phyloP scores from a whole-genome alignment of 2,329 filamentous ascomycete species.

The Cladophialophora psammophila region DNA sequence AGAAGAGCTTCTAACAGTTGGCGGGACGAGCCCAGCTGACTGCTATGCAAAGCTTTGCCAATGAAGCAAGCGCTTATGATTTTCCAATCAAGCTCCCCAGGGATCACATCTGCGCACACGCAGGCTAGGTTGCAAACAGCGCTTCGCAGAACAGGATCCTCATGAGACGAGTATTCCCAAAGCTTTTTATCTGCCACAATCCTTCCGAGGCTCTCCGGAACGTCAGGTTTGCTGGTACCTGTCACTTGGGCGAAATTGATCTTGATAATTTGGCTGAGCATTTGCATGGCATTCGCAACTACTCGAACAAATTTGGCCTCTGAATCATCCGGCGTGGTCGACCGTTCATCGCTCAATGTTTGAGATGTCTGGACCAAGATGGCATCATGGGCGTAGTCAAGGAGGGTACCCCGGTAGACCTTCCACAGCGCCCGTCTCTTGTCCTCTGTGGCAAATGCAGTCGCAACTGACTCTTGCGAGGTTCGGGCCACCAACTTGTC shows the following conservation, averaged over 20 bases:
- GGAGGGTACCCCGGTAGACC: slow-evolving; percentile 78
- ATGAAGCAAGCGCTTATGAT: slow-evolving; percentile 74
- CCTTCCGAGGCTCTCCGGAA: slow-evolving; percentile 40
- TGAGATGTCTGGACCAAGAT: slow-evolving; percentile 77
- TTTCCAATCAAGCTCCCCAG: slow-evolving; percentile 65
- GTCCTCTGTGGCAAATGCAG: slow-evolving; percentile 79
- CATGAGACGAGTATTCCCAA: slow-evolving; percentile 65
- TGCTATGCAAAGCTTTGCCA: slow-evolving; percentile 73
- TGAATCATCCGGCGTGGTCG: slow-evolving; percentile 82
- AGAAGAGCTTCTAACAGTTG: slow-evolving; percentile 74
- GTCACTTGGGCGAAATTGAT: slow-evolving; percentile 18
- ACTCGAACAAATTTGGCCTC: slow-evolving; percentile 86
- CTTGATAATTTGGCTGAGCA: slow-evolving; percentile 62
- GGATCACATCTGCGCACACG: slow-evolving; percentile 58
- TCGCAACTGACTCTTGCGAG: slow-evolving; percentile 77
- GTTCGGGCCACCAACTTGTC: slow-evolving; percentile 78
- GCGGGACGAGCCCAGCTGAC: slow-evolving; percentile 75
- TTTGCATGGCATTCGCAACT: slow-evolving; percentile 64
- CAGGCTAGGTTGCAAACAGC: slow-evolving; percentile 65
- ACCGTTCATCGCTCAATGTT: slow-evolving; percentile 88
- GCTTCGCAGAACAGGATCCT: slow-evolving; percentile 65
- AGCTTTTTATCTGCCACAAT: slow-evolving; percentile 69
- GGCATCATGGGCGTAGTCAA: slow-evolving; percentile 82
- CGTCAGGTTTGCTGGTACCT: slow-evolving; percentile 43
- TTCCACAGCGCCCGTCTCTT: slow-evolving; percentile 80